phyloP scores from a whole-genome alignment of 805 yeast genomes.

The Wickerhamomyces strasburgensis region DNA sequence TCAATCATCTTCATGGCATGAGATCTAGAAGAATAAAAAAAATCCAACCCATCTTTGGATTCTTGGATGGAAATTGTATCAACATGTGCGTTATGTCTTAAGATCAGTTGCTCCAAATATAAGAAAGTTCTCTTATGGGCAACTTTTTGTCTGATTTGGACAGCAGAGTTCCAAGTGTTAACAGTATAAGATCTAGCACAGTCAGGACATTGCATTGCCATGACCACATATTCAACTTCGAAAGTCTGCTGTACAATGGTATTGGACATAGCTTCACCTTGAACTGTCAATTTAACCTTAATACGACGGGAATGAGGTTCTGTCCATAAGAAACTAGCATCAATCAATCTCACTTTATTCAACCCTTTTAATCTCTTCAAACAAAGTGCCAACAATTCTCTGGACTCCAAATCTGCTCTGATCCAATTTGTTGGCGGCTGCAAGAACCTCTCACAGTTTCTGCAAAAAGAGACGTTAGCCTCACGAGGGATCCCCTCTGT shows the following conservation, averaged over 20 bases:
- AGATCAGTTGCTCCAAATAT: constrained; percentile 90
- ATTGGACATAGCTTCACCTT: constrained; percentile 92
- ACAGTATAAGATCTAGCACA: constrained; percentile 97
- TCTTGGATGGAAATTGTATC: constrained; percentile 93
- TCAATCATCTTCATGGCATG: constrained; percentile 95
- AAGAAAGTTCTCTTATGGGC: constrained; percentile 94
- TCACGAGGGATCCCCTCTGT: constrained; percentile 94
- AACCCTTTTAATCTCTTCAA: constrained; percentile 84
- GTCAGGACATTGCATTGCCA: constrained; percentile 97
- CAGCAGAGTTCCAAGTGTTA: constrained; percentile 97
- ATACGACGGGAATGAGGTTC: constrained; percentile 98
- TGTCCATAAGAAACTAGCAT: constrained; percentile 97
- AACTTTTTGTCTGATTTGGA: constrained; percentile 96
- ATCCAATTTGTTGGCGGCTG: constrained; percentile 97
- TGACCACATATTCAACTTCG: constrained; percentile 89
- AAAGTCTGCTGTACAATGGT: constrained; percentile 91
- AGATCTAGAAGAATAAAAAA: constrained; percentile 80
- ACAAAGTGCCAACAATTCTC: constrained; percentile 89
- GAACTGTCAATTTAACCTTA: constrained; percentile 85
- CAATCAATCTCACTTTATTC: constrained; percentile 77
- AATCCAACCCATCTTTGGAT: constrained; percentile 90
- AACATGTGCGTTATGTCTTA: constrained; percentile 87
- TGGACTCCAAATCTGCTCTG: constrained; percentile 80
- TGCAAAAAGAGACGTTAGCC: constrained; percentile 86
- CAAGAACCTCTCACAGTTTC: constrained; percentile 93